Evolutionary conservation across 2,329 filamentous ascomycete genomes (phyloP), one percentile per base, ranked within the genome.

Genomic region (Pseudocercospora fijiensis): DNA sequence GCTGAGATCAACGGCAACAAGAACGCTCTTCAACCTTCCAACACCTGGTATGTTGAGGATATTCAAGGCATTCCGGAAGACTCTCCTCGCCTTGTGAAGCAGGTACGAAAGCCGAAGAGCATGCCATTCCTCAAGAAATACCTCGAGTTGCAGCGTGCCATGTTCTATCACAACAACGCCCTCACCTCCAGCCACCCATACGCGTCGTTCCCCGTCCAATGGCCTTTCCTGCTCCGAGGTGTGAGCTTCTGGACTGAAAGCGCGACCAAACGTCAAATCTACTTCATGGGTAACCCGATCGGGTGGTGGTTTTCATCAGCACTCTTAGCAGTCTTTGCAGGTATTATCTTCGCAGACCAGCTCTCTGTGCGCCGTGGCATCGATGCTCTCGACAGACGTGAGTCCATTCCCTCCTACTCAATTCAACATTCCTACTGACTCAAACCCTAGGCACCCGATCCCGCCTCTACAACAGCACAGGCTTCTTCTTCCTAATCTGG

Each of bases 1-100:
- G 94, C 96, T 74, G 95, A 99, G 77, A 97, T 99, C 82, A 99
- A 99, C 78, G 95, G 95, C 65, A 99, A 99, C 84, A 99, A 99
- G 86, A 96, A 96, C 76, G 82, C 96, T 60, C 83, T 88, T 27
- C 90, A 94, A 67, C 88, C 90, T 75, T 96, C 92, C 76, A 99
- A 99, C 76, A 84, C 96, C 66, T 99, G 95, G 95, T 89, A 90
- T 71, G 90, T 93, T 13, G 95, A 99, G 73, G 91, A 96, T 68
- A 90, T 98, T 58, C 86, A 91, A n/a, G 92, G 89, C 9, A 80
- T 98, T 53, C 81, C 88, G 2, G 82, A 78, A 4, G 91, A 92
- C 70, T 87, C 88, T 70, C 83, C 85, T 43, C 91, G 95, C 63
- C 86, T 91, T 66, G 80, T 87, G 64, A 95, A 90, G 81, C 85